phyloP scores from a whole-genome alignment of 2,329 filamentous ascomycete genomes.

The Penicillium sp. region DNA sequence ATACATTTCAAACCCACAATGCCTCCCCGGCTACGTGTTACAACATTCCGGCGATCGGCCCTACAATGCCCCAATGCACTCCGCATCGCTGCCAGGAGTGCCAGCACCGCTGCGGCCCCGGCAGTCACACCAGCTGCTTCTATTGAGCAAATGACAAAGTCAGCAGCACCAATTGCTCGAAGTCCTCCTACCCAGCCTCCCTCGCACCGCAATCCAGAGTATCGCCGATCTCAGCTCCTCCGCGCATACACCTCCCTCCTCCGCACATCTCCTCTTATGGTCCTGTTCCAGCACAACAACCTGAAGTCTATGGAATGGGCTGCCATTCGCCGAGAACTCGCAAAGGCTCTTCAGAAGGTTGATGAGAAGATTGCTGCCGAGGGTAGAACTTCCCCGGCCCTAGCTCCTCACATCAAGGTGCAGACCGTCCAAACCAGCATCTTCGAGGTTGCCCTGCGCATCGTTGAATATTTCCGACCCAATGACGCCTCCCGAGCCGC shows the following conservation, averaged over 20 bases:
- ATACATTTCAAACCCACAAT: constrained; percentile 42
- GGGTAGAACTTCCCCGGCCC: constrained; percentile 43
- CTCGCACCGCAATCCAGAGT: constrained; percentile 82
- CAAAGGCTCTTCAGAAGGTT: constrained; percentile 63
- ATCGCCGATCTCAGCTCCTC: constrained; percentile 86
- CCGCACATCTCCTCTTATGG: constrained; percentile 79
- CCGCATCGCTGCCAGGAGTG: constrained; percentile 43
- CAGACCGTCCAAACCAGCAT: constrained; percentile 89
- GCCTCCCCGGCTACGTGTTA: constrained; percentile 58
- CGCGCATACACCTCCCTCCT: constrained; percentile 87
- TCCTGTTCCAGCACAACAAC: constrained; percentile 85
- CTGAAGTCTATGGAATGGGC: constrained; percentile 75
- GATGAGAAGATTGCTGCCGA: constrained; percentile 70
- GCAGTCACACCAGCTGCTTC: constrained; percentile 58
- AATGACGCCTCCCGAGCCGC: constrained; percentile 32
- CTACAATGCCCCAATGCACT: constrained; percentile 43
- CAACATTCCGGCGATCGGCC: constrained; percentile 42
- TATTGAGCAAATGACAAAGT: constrained; percentile 52
- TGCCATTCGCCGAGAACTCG: constrained; percentile 71
- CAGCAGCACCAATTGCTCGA: constrained; percentile 52
- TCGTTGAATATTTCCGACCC: constrained; percentile 82
- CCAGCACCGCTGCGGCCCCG: constrained; percentile 51
- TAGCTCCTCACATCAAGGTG: constrained; percentile 70
- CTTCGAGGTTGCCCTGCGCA: constrained; percentile 79
- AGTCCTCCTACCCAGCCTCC: constrained; percentile 75